Base-by-base conservation (phyloP, 192 early-diverging fungal genomes). In the Linderina pennispora region DNA sequence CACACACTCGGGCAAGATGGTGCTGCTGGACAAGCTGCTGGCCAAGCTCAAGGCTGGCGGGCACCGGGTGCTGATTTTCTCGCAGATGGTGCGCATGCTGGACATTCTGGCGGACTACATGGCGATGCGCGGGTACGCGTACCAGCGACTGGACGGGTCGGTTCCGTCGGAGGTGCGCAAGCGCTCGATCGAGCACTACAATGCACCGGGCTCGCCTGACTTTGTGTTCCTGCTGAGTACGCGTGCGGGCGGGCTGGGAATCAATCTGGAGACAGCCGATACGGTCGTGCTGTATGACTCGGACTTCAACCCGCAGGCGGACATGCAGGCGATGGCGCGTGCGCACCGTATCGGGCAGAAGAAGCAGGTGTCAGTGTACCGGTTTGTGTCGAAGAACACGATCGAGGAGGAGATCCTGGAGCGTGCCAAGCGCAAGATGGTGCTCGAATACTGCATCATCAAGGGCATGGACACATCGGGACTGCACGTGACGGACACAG, bases 361-460 rank as follows among this genome's bases (percentile, higher is more conserved):
- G 60, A 96, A 94, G 48, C 77, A 83, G 15, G 97, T 99, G 11
- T 91, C 94, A 36, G 94, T 99, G 5, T 99, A 97, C 62, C 83
- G 97, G 21, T 91, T 99, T 60, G 86, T 99, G 10, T 88, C 94
- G 22, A 92, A 96, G 54, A 94, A 88, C 49, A 94, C 93, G 0
- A 94, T 98, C 51, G 97, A 99, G 60, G 97, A 99, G 67, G 90
- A 96, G 36, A 92, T 99, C 48, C 80, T 98, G 26, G 97, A 99
- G 62, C 85, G 97, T 8, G 97, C 97, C 22, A 99, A 99, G 57
- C 79, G 91, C 55, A 99, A 99, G 67, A 98, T 97, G 95, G 94
- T 99, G 18, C 76, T 99, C 6, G 97, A 99, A 68, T 98, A 98
- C 74, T 93, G 89, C 58, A 92, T 99, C 58, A 99, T 99, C 70